Percentiles rank a stretch among this genome's conserved stretches.
Conservation (phyloP, 208 protist genomes). For the Trypanosoma caninum region DNA sequence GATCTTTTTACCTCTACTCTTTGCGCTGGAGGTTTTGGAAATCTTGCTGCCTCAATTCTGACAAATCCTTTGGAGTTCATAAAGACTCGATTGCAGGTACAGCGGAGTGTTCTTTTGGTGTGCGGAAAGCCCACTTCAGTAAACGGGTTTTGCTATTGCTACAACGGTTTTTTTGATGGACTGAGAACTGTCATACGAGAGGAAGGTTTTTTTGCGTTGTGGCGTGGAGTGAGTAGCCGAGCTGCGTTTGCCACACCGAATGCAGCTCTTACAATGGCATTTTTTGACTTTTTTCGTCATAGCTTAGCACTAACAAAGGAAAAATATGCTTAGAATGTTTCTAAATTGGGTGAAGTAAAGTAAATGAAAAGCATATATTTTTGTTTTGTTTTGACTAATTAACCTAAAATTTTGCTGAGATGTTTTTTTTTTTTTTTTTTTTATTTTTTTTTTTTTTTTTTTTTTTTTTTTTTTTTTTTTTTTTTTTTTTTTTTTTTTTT, state of each 20-base stretch:
- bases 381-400: too few relatives aligned
- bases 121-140: conserved; percentile 8
- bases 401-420: neutral
- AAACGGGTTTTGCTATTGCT: conserved; percentile 52
- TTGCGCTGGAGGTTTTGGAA: conserved; percentile 48
- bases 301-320: too few relatives aligned
- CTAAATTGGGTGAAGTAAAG: too few relatives aligned
- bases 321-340: too few relatives aligned
- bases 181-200: conserved; percentile 33
- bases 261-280: conserved; percentile 80
- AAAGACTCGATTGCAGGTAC: conserved; percentile 90
- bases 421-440: conserved; percentile 7
- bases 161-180: conserved; percentile 55
- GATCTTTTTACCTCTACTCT: conserved; percentile 37
- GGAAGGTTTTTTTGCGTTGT: conserved; percentile 64
- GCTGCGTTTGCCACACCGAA: conserved; percentile 70
- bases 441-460: neutral
- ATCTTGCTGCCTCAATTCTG: conserved; percentile 51
- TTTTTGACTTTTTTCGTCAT: conserved; percentile 59
- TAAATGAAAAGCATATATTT: too few relatives aligned
- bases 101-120: conserved; percentile 47
- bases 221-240: conserved; percentile 53
- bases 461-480: neutral
- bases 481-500: neutral
- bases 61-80: conserved; percentile 91